Evolutionary conservation across 2,329 filamentous ascomycete species (phyloP), one percentile per base, ranked within the genome.

Genomic region (Aaosphaeria arxii): DNA sequence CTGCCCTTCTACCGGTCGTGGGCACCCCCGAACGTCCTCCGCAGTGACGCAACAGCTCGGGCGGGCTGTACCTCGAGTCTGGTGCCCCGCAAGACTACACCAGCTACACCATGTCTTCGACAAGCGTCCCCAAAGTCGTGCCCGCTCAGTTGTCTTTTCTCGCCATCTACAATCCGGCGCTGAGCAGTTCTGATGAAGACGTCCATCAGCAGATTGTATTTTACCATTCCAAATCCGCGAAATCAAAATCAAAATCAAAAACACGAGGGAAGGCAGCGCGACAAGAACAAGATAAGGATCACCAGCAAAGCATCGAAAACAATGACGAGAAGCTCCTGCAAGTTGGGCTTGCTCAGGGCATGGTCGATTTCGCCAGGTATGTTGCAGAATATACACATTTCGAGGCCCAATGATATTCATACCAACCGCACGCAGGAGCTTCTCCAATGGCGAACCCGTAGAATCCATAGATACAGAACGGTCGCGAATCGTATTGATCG

Each of bases 331-430:
- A 86, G 59, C 76, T 97, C 61, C 83, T 94, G 55, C 91, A 96
- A 76, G 91, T 99, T 66, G 94, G 94, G 35, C 83, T 99, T 54
- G 94, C 94, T 38, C 94, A 99, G 74, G 94, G 91, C 66, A 96
- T 97, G 87, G 87, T 95, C 50, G 88, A 86, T 67, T 99, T 99
- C 74, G 88, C 89, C 57, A 82, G 78, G 82, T 85, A 72, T 33
- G 48, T 44, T 47, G 36, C 43, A 47, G 48, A 49, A 39, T 45
- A 24, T 24, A 24, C 17, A 24, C 17, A 24, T 24, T 24, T 24
- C 17, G 17, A 24, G 17, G 17, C 17, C 17, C 17, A 24, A 24
- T 24, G 17, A 24, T 2, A 2, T 24, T 24, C 17, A 24, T 24
- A 24, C 17, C 17, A 24, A 24, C 17, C 17, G 17, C 17, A 24